Conservation (phyloP, 2,329 filamentous ascomycete genomes). For the Phaeophleospora eucalypticola region DNA sequence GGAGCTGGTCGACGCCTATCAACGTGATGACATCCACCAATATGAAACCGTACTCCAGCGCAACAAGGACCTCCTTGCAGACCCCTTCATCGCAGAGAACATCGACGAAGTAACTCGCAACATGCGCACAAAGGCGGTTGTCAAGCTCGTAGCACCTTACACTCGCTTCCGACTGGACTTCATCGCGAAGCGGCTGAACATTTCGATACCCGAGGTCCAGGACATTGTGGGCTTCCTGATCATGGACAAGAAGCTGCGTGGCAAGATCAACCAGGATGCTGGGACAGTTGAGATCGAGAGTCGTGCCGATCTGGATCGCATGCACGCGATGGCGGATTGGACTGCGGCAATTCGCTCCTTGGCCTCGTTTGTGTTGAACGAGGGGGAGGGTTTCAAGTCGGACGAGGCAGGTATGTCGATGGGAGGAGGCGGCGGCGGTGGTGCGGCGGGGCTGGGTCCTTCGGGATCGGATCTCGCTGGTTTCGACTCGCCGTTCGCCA, state of each 20-base stretch:
- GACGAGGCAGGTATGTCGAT: slow-evolving; percentile 35
- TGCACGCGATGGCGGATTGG: slow-evolving; percentile 69
- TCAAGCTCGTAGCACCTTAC: slow-evolving; percentile 92
- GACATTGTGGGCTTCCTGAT: slow-evolving; percentile 96
- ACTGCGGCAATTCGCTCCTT: slow-evolving; percentile 65
- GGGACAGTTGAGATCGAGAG: slow-evolving; percentile 79
- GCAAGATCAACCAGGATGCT: slow-evolving; percentile 82
- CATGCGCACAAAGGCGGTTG: slow-evolving; percentile 92
- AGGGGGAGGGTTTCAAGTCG: slow-evolving; percentile 66
- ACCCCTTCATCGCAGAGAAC: slow-evolving; percentile 96
- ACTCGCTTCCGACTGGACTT: slow-evolving; percentile 84
- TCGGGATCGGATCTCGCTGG: slow-evolving; percentile 2
- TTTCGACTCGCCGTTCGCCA: not conserved
- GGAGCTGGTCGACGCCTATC: slow-evolving; percentile 92
- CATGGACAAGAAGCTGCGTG: slow-evolving; percentile 79
- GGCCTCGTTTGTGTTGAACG: slow-evolving; percentile 69
- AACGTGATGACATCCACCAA: slow-evolving; percentile 85
- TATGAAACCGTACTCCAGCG: slow-evolving; percentile 85
- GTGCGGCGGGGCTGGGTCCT: not conserved
- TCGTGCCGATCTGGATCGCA: slow-evolving; percentile 67
- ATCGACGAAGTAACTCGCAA: slow-evolving; percentile 98
- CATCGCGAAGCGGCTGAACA: slow-evolving; percentile 83
- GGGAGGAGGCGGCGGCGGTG: slow-evolving; percentile 4
- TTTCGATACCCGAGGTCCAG: slow-evolving; percentile 79
- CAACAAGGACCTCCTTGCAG: slow-evolving; percentile 83